Conservation (phyloP, 768 basidiomycete species). For the Termitomyces sp. region DNA sequence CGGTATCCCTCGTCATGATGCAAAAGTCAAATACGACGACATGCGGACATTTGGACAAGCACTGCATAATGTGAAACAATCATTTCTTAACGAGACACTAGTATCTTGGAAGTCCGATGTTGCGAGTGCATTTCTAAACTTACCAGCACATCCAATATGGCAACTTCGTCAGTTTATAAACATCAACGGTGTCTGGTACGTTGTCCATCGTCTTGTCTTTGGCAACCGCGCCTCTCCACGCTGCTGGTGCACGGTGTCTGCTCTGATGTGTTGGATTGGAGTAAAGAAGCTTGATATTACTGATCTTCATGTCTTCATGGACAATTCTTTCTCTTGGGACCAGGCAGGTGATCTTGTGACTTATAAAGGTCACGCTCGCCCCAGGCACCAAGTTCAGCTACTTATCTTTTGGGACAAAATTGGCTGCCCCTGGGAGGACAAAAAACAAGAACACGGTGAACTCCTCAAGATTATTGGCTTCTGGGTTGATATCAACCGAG, state of each 20-base stretch:
- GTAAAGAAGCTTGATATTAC: constrained; percentile 12
- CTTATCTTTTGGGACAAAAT: too few species aligned
- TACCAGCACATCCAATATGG: constrained; percentile 26
- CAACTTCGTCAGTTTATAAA: constrained; percentile 24
- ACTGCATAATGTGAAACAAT: constrained; percentile 8
- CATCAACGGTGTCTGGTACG: too few species aligned
- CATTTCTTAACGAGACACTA: constrained; percentile 14
- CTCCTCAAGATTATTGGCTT: too few species aligned
- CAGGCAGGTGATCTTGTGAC: too few species aligned
- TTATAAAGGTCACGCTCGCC: too few species aligned
- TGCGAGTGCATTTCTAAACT: constrained; percentile 22
- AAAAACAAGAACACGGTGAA: too few species aligned
- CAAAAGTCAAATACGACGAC: constrained; percentile 6
- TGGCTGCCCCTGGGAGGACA: too few species aligned
- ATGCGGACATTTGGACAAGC: constrained; percentile 3
- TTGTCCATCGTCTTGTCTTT: constrained; percentile 18
- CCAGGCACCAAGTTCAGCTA: too few species aligned
- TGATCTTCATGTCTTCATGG: constrained; percentile 22
- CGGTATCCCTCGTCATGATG: constrained; percentile 1
- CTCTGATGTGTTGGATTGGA: constrained; percentile 14
- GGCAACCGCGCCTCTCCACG: constrained; percentile 19
- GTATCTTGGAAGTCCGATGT: constrained; percentile 23
- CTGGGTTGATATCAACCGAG: too few species aligned
- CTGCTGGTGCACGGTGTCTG: constrained; percentile 18
- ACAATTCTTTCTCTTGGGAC: constrained; percentile 3